These are phyloP conservation scores for Skeletonema marinoi DNA, from an alignment of 108 stramenopile species.

Conservation along the genomic window DNA sequence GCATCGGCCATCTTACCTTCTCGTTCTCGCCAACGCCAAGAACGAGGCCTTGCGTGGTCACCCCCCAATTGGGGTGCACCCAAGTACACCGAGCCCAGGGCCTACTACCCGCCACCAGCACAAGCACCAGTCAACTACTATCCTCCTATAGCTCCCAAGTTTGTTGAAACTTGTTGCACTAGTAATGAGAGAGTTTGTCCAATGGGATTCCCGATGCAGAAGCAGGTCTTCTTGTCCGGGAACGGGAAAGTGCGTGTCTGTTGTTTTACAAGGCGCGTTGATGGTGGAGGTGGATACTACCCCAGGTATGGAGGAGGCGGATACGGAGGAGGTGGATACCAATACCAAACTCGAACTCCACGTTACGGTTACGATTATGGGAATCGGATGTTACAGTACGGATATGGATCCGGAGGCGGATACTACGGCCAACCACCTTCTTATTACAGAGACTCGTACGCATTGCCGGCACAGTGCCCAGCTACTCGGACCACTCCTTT, in stretches of 20 bases:
- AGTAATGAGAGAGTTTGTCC: neutral
- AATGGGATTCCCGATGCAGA: neutral
- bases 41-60: too few species aligned
- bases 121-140: neutral
- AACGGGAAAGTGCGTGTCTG: neutral
- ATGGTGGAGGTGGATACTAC: neutral
- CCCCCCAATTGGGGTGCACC: too few species aligned
- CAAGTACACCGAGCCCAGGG: neutral
- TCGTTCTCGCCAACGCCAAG: too few species aligned
- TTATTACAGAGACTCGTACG: too few species aligned
- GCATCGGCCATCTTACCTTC: too few species aligned
- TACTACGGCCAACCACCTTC: too few species aligned
- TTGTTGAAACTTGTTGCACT: neutral
- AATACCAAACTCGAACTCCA: neutral
- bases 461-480: too few species aligned
- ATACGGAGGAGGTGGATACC: neutral
- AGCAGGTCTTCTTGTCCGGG: neutral
- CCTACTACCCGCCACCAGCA: neutral
- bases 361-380: neutral
- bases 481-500: too few species aligned
- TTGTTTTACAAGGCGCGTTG: neutral
- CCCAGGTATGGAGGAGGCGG: too few species aligned
- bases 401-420: too few species aligned
- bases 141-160: neutral
- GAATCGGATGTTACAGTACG: neutral